Conservation (phyloP, 805 yeast species). For the Brettanomyces sp. region DNA sequence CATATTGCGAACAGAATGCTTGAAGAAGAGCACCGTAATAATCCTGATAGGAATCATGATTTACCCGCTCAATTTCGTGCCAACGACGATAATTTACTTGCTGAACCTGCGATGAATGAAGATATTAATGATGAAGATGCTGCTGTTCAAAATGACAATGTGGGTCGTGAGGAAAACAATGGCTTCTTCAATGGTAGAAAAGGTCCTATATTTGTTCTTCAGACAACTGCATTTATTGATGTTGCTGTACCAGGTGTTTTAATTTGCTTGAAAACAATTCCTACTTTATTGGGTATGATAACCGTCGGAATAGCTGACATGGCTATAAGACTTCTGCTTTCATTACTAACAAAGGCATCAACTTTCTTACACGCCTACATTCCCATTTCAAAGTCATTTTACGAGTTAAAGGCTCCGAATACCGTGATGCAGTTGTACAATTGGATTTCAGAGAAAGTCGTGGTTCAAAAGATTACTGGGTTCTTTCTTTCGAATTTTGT, state of each 20-base stretch:
- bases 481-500: conserved; percentile 4
- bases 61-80: too few species aligned
- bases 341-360: background rate
- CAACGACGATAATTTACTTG: too few species aligned
- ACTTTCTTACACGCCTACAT: background rate
- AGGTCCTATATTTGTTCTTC: conserved; percentile 9
- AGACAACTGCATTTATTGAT: conserved; percentile 15
- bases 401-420: too few species aligned
- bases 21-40: background rate
- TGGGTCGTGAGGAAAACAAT: background rate
- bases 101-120: background rate
- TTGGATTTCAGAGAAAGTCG: background rate
- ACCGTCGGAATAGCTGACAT: conserved; percentile 9
- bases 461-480: background rate
- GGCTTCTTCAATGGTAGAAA: conserved; percentile 4
- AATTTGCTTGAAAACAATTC: conserved; percentile 16
- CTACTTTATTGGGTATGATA: conserved; percentile 17
- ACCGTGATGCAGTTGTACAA: too few species aligned
- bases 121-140: background rate
- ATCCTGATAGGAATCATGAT: too few species aligned
- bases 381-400: too few species aligned
- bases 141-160: conserved; percentile 3
- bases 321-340: background rate
- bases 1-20: background rate
- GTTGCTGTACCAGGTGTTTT: conserved; percentile 12